These are phyloP conservation scores for Fragaria vesca DNA, from an alignment of 306 rosid genomes.

Conservation along the genomic window DNA sequence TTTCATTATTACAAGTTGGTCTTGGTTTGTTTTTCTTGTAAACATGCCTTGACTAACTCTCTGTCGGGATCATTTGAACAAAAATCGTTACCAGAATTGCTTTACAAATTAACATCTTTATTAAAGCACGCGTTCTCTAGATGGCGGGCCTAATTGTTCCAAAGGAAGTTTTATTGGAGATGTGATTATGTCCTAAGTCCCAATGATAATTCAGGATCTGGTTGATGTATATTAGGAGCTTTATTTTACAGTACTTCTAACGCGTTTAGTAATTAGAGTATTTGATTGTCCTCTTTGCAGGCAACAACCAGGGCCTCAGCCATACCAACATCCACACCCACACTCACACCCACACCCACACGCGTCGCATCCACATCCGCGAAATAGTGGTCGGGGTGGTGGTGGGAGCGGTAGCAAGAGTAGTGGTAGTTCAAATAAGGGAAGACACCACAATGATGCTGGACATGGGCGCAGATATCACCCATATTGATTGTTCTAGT, in stretches of 20 bases:
- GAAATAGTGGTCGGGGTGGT: slow-evolving; percentile 53
- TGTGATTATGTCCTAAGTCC: background rate
- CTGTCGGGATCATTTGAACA: background rate
- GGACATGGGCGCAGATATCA: slow-evolving; percentile 83
- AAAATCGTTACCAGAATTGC: background rate
- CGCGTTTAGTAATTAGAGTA: background rate
- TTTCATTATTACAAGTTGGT: background rate
- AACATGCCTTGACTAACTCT: background rate
- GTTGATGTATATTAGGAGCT: background rate
- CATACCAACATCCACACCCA: background rate
- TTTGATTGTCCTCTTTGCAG: slow-evolving; percentile 39
- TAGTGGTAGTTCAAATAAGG: slow-evolving; percentile 56
- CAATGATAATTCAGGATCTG: background rate
- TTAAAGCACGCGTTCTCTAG: background rate
- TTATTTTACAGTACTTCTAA: slow-evolving; percentile 4
- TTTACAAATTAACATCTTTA: background rate
- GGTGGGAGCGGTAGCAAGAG: slow-evolving; percentile 50
- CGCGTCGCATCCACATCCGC: slow-evolving; percentile 39
- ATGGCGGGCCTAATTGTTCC: background rate
- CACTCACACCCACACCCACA: background rate
- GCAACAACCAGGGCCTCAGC: slow-evolving; percentile 69
- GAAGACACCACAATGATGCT: slow-evolving; percentile 56
- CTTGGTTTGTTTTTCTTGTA: background rate
- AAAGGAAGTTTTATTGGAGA: background rate
- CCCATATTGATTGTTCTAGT: slow-evolving; percentile 55